These are phyloP conservation scores for Alloascoidea hylecoeti DNA, from an alignment of 805 yeast species.

Conservation along the genomic window DNA sequence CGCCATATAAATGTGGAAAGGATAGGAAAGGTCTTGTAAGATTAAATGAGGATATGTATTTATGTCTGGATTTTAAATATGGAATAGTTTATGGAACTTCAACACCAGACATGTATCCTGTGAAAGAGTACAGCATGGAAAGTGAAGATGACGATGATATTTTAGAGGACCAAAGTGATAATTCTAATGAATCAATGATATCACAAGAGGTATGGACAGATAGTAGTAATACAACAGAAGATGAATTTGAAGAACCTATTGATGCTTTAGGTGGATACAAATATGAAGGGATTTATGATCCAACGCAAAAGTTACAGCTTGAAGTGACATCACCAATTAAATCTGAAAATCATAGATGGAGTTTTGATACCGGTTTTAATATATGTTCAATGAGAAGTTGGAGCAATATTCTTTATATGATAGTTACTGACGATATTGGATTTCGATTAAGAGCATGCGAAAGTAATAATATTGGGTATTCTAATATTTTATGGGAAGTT, in stretches of 20 bases:
- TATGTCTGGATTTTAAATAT: conserved; percentile 1
- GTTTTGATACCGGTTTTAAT: background rate
- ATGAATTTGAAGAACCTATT: background rate
- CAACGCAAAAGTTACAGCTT: background rate
- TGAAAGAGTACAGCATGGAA: background rate
- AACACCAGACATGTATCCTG: background rate
- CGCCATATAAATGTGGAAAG: background rate
- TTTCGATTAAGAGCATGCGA: conserved; percentile 1
- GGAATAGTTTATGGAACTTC: background rate
- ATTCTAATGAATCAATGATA: background rate
- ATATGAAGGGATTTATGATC: background rate
- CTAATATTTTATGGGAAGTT: background rate
- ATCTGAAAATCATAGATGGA: background rate
- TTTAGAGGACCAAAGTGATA: background rate
- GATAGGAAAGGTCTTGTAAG: background rate
- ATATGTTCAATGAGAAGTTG: background rate
- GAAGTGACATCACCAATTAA: background rate
- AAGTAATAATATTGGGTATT: background rate
- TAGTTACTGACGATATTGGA: background rate
- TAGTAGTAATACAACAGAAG: background rate
- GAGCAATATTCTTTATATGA: background rate
- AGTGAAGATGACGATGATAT: background rate
- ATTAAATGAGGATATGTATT: background rate
- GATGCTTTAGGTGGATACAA: background rate
- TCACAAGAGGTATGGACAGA: background rate